Evolutionary conservation across 129 eudicot species (phyloP).

Genomic region (Flaveria brownii): DNA sequence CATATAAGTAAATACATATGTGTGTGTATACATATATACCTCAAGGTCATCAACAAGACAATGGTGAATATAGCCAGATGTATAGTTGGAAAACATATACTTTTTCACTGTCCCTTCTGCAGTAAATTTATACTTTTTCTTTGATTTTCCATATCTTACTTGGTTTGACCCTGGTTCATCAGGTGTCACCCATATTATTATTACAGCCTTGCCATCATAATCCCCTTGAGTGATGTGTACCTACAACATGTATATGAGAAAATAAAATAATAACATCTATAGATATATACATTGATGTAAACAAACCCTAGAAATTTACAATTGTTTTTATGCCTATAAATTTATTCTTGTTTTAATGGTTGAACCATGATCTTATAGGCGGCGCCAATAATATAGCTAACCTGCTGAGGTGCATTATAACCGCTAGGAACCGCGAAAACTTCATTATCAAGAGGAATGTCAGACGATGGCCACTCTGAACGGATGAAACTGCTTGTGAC

Average conservation of each 20-base stretch:
- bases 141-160: slow-evolving; percentile 80
- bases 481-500: slow-evolving; percentile 79
- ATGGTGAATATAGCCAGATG: slow-evolving; percentile 86
- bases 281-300: too few relatives aligned
- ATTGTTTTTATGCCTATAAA: too few relatives aligned
- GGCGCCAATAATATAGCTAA: slow-evolving; percentile 19
- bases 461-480: slow-evolving; percentile 77
- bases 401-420: slow-evolving; percentile 90
- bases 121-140: slow-evolving; percentile 58
- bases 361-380: too few relatives aligned
- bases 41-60: slow-evolving; percentile 67
- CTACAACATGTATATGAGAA: slow-evolving; percentile 43
- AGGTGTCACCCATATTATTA: slow-evolving; percentile 88
- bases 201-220: slow-evolving; percentile 92
- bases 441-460: slow-evolving; percentile 86
- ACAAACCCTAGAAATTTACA: too few relatives aligned
- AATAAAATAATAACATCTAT: background rate
- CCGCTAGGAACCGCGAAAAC: slow-evolving; percentile 76
- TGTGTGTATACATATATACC: slow-evolving; percentile 39
- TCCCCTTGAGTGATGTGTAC: slow-evolving; percentile 99
- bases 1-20: too few relatives aligned
- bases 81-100: slow-evolving; percentile 73
- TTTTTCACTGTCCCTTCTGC: slow-evolving; percentile 67
- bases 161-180: slow-evolving; percentile 73
- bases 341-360: too few relatives aligned